Percentiles rank a stretch among this genome's conserved stretches.
Conservation (phyloP, 805 yeast species). For the Lipomyces japonicus region DNA sequence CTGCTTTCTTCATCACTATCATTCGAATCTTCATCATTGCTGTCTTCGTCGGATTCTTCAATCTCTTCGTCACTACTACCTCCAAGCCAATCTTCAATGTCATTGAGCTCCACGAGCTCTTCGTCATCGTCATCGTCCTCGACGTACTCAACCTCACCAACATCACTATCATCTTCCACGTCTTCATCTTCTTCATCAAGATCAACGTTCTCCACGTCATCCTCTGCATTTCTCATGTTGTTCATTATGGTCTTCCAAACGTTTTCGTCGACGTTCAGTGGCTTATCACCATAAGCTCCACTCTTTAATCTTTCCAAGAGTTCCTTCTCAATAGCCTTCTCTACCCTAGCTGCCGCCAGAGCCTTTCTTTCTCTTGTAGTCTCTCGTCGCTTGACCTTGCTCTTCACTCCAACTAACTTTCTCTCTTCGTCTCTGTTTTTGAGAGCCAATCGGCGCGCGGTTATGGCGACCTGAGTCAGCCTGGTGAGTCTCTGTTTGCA, state of each 20-base stretch:
- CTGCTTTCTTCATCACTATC: slow-evolving; percentile 37
- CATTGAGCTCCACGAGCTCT: slow-evolving; percentile 55
- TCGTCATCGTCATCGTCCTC: slow-evolving; percentile 91
- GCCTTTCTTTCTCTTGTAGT: slow-evolving; percentile 95
- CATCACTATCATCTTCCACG: slow-evolving; percentile 50
- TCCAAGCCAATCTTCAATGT: slow-evolving; percentile 86
- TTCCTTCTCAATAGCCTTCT: slow-evolving; percentile 94
- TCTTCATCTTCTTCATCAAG: slow-evolving; percentile 49
- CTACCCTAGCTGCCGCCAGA: slow-evolving; percentile 91
- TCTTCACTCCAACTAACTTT: slow-evolving; percentile 86
- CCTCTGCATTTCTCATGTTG: slow-evolving; percentile 47
- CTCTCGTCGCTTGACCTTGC: slow-evolving; percentile 93
- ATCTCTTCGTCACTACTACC: slow-evolving; percentile 35
- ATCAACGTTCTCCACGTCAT: slow-evolving; percentile 62
- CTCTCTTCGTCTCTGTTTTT: slow-evolving; percentile 73
- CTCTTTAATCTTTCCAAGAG: slow-evolving; percentile 89
- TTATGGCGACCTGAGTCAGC: slow-evolving; percentile 89
- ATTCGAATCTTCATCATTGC: slow-evolving; percentile 35
- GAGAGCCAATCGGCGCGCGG: slow-evolving; percentile 88
- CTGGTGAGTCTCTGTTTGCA: slow-evolving; percentile 95
- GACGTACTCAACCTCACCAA: slow-evolving; percentile 52
- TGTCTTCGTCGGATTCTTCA: slow-evolving; percentile 31
- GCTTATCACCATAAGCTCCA: slow-evolving; percentile 98
- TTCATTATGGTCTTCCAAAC: slow-evolving; percentile 94
- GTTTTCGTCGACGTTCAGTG: slow-evolving; percentile 91